Evolutionary conservation across 164 flowering plant genomes (phyloP), one percentile per base, ranked within the genome.

Genomic region (Chimonanthus salicifolius): DNA sequence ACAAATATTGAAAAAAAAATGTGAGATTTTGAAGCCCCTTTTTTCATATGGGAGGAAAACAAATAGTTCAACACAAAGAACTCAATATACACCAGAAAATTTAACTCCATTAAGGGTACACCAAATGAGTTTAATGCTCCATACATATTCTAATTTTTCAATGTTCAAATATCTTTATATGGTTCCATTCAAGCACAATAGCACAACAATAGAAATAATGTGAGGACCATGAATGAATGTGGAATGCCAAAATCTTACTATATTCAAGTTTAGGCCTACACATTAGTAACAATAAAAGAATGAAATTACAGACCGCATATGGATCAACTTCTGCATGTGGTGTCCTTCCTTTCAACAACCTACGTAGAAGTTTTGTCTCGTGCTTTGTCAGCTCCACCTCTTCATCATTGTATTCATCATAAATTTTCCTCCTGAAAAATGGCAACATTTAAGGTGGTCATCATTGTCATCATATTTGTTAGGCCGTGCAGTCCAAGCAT

Each of bases 251-350:
- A 54, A 54, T 54, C 60, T n/a, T 54, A n/a, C 60, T 11, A 54
- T 10, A 54, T 54, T 54, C 60, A 54, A 54, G 60, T 5, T 15
- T 10, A 2, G 4, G n/a, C 11, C 46, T 16, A 46, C 2, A 66
- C n/a, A 47, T 9, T 11, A 44, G 45, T 66, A 33, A 48, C 8
- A 51, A 58, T 21, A 62, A 44, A 33, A 60, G 67, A 71, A 46
- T 51, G 21, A 9, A 68, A 7, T n/a, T 67, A 43, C 76, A 64
- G 44, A 76, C 78, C 78, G 68, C 74, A 65, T 76, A 82, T 69
- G 94, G 97, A 83, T 96, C 92, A 67, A 88, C 83, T n/a, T 89
- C 95, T 71, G 85, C 84, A 86, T 96, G 93, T 16, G 99, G 99
- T n/a, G 99, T 92, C 74, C 84, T 87, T 77, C 97, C 97, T 81